Evolutionary conservation across 495 filamentous ascomycete species (phyloP).

Genomic region (Daldinia grandis): DNA sequence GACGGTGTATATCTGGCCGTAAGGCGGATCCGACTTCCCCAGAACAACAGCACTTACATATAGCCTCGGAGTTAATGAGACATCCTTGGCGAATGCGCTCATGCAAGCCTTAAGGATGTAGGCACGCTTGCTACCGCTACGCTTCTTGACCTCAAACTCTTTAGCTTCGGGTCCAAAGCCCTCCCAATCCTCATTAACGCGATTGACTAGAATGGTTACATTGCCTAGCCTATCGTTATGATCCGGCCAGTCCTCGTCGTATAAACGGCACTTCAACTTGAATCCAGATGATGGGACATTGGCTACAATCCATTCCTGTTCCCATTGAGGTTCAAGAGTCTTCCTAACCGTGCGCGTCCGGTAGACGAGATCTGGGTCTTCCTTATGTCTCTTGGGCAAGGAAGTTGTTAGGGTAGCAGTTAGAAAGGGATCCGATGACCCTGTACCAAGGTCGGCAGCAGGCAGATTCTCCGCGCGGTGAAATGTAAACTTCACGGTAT

Average conservation of each 20-base stretch:
- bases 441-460: conserved; percentile 76
- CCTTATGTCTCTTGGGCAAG: conserved; percentile 77
- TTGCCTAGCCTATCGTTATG: conserved; percentile 90
- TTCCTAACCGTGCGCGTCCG: conserved; percentile 79
- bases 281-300: conserved; percentile 84
- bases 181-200: conserved; percentile 69
- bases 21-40: conserved; percentile 76
- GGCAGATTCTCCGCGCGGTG: conserved; percentile 82
- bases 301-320: conserved; percentile 85
- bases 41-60: conserved; percentile 75
- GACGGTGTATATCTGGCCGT: conserved; percentile 79
- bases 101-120: conserved; percentile 73
- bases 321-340: conserved; percentile 78
- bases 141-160: conserved; percentile 78
- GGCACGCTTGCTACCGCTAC: conserved; percentile 83
- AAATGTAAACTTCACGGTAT: conserved; percentile 86
- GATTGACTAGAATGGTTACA: conserved; percentile 68
- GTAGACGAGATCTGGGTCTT: conserved; percentile 74
- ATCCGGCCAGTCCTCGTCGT: conserved; percentile 88
- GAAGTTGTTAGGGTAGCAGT: conserved; percentile 69
- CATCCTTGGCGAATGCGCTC: conserved; percentile 62
- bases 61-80: conserved; percentile 62
- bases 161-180: conserved; percentile 66
- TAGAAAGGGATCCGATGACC: conserved; percentile 87
- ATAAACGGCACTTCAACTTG: conserved; percentile 78